Base-by-base conservation (phyloP, 2,329 filamentous ascomycete genomes). In the Scleromitrula shiraiana region DNA sequence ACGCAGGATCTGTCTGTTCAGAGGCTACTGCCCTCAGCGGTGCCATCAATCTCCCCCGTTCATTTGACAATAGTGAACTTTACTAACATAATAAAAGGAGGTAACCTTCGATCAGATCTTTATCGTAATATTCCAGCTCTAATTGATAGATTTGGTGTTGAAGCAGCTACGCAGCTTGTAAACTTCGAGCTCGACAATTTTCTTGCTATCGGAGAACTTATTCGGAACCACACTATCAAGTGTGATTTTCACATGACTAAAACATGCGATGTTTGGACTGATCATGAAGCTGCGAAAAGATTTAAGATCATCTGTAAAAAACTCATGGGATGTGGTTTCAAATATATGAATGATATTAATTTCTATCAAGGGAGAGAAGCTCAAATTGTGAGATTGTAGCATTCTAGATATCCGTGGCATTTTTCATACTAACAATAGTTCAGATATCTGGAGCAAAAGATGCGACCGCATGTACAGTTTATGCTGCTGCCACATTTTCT, bases 1-100 rank as follows among this genome's bases (percentile, higher is more conserved):
- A 90, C 66, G 85, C 85, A n/a, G 73, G 85, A 56, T 84, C 88
- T 67, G 82, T 81, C 2, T 88, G 84, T 60, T 88, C 77, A 75
- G 85, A 85, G 10, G 85, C 85, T 22, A 90, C 85, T 1, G 85
- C 6, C 5, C 5, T 14, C n/a, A 35, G 3, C 10, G n/a, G n/a
- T n/a, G n/a, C n/a, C n/a, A 19, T 14, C 24, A 3, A 14, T 1
- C 4, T 27, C 7, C 20, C 20, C 20, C 20, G 7, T 14, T n/a
- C 20, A 7, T 6, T 24, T 12, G 7, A 7, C 9, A 23, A n/a
- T n/a, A n/a, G 12, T 7, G 23, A 1, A 15, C 7, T n/a, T 20
- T 30, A 32, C 39, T 30, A 7, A 41, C 19, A 4, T 3, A 2
- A 6, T 4, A 32, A 8, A 41, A n/a, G 45, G 46, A 14, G 46